Evolutionary conservation across 2,329 filamentous ascomycete species (phyloP).

Genomic region (Helminthosporium solani): DNA sequence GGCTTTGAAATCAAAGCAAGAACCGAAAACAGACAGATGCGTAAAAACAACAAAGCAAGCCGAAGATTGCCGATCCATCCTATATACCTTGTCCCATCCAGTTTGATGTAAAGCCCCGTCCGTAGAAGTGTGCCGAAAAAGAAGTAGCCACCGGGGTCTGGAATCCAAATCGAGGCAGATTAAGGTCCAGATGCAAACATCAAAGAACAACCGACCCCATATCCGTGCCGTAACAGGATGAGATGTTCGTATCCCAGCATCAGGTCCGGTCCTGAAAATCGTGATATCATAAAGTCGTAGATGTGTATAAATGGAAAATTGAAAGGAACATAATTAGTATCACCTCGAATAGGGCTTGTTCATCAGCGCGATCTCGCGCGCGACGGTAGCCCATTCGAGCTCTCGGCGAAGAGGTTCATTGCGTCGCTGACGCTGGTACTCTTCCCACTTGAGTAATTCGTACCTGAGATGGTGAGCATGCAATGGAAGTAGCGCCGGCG

Average conservation of each 20-base stretch:
- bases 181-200: slow-evolving; percentile 6
- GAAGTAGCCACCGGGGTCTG: neutral
- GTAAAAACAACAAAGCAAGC: neutral
- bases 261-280: slow-evolving; percentile 12
- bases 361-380: slow-evolving; percentile 90
- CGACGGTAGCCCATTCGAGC: slow-evolving; percentile 86
- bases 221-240: slow-evolving; percentile 1
- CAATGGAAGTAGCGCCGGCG: neutral
- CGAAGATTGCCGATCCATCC: neutral
- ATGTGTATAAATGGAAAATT: slow-evolving; percentile 1
- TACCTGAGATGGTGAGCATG: slow-evolving; percentile 50
- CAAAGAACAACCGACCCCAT: slow-evolving; percentile 3
- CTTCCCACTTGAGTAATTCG: slow-evolving; percentile 95
- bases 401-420: slow-evolving; percentile 65
- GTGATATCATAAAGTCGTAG: slow-evolving; percentile 16
- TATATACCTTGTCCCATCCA: neutral
- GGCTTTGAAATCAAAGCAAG: neutral
- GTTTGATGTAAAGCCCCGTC: neutral
- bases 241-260: slow-evolving; percentile 8
- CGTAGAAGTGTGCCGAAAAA: neutral
- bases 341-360: slow-evolving; percentile 87
- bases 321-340: slow-evolving; percentile 8
- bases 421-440: slow-evolving; percentile 63
- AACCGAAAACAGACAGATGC: neutral
- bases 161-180: slow-evolving; percentile 1